Base-by-base conservation (phyloP, 2,329 filamentous ascomycete species). In the Elsinoe ampelina region DNA sequence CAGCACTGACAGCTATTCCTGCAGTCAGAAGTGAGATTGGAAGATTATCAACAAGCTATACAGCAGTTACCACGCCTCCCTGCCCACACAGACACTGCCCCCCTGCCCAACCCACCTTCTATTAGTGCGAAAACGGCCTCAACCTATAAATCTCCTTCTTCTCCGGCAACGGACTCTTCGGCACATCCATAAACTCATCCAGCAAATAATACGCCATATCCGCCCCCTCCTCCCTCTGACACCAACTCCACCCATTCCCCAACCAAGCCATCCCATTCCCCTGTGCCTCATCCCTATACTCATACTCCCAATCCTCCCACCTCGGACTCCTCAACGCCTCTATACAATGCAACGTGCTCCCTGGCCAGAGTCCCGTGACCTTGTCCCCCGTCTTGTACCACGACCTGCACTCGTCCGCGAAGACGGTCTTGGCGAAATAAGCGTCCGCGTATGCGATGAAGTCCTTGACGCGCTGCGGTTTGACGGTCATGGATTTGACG, bases 331-430 rank as follows among this genome's bases (percentile, higher is more conserved):
- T 66, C 48, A 80, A 58, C 5, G 72, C 72, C 60, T 79, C 75
- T 43, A 79, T 74, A 59, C 75, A 78, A 63, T 79, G 76, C 15
- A 79, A 63, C 2, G 74, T 73, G 13, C 67, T 71, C 1, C 73
- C 73, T 0, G 74, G 74, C 73, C 73, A 76, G 3, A 76, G 63
- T 0, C 71, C 73, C 1, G 70, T 72, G 13, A 60, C 57, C 15
- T 54, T 42, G 8, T 61, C 59, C 0, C 54, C 58, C 12, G 60
- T 62, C 59, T 70, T 70, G 63, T 74, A 74, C 73, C 73, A 78
- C 0, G 68, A 72, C 20, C 68, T 71, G 60, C 75, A 79, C 1
- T 68, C 62, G 51, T 73, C 73, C 15, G 71, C 64, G 71, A 73
- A 79, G 0, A 77, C 75, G 0, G 75, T 74, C 22, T 62, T 65